phyloP scores from a whole-genome alignment of 2,329 filamentous ascomycete species.

The Colletotrichum filicis region DNA sequence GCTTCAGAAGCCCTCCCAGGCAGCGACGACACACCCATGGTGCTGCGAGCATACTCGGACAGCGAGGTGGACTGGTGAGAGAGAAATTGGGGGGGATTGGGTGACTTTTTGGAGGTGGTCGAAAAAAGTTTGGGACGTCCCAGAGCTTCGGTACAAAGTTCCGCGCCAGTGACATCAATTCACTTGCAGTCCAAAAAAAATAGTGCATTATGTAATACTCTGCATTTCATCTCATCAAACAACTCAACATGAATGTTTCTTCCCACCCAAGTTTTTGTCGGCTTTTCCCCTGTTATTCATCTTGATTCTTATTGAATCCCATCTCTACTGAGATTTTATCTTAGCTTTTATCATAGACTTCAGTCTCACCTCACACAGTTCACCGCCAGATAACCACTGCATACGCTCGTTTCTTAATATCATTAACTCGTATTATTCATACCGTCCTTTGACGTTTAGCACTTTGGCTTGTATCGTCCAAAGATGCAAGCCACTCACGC shows the following conservation, averaged over 20 bases:
- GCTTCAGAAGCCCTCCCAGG: constrained; percentile 49
- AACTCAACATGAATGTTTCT: neutral
- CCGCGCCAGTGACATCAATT: neutral
- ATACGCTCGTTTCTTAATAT: too few relatives aligned
- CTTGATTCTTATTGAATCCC: neutral
- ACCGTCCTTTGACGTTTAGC: neutral
- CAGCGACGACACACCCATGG: constrained; percentile 66
- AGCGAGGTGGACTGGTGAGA: neutral
- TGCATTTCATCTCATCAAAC: neutral
- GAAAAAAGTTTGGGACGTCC: neutral
- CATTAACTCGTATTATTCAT: neutral
- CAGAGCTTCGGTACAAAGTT: constrained; percentile 18
- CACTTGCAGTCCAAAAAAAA: neutral
- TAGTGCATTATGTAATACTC: constrained; percentile 7
- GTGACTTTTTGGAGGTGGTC: neutral
- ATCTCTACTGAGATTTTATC: too few relatives aligned
- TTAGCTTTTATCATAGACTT: too few relatives aligned
- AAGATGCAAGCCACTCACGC: neutral
- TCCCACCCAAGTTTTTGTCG: neutral
- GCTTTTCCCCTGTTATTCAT: neutral
- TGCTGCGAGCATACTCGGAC: constrained; percentile 48
- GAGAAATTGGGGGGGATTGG: neutral
- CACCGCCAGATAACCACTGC: neutral
- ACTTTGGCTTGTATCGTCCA: neutral
- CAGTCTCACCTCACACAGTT: neutral